Conservation (phyloP, 805 yeast species). For the Myxozyma neotropica region DNA sequence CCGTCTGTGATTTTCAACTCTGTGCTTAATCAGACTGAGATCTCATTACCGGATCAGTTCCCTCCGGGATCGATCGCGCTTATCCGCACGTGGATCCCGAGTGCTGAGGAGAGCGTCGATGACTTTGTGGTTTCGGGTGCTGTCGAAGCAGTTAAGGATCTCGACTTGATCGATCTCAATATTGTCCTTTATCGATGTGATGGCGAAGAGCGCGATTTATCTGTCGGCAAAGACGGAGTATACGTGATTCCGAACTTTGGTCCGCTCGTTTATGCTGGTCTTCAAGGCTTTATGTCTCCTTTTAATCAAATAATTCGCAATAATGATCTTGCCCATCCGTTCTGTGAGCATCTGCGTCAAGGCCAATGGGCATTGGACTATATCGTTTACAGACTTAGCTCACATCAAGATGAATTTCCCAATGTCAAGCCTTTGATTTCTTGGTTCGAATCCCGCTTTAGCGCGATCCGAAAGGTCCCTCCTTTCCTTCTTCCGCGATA, state of each 20-base stretch:
- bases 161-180: constrained; percentile 71
- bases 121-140: constrained; percentile 68
- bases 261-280: constrained; percentile 77
- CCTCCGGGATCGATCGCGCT: constrained; percentile 92
- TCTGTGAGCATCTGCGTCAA: constrained; percentile 74
- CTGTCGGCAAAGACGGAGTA: constrained; percentile 70
- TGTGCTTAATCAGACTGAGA: constrained; percentile 50
- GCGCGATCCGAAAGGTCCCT: constrained; percentile 67
- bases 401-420: constrained; percentile 52
- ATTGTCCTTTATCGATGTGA: constrained; percentile 76
- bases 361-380: constrained; percentile 92
- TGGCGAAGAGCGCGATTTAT: constrained; percentile 82
- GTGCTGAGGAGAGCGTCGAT: constrained; percentile 68
- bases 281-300: constrained; percentile 87
- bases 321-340: constrained; percentile 82
- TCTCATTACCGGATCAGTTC: constrained; percentile 63
- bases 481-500: constrained; percentile 82
- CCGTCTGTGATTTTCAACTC: constrained; percentile 54
- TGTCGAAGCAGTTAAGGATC: constrained; percentile 62
- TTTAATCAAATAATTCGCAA: constrained; percentile 61
- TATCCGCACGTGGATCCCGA: constrained; percentile 66
- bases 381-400: constrained; percentile 60
- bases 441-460: constrained; percentile 72
- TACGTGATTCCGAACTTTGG: constrained; percentile 79
- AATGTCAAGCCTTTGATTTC: constrained; percentile 58